Base-by-base conservation (phyloP, 2,329 filamentous ascomycete genomes). In the Biscogniauxia marginata region DNA sequence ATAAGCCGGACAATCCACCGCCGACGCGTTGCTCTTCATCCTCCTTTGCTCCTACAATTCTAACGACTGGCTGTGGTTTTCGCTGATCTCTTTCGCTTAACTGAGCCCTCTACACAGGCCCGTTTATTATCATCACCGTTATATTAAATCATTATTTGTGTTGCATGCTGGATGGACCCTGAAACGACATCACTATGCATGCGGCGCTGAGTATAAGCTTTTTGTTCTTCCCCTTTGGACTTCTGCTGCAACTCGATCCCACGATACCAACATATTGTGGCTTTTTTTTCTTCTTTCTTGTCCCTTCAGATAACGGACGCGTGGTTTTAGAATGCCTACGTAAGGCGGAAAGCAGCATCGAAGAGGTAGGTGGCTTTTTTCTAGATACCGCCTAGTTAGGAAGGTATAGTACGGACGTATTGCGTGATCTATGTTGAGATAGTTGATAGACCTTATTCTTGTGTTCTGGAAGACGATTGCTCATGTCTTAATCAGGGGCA, bases 1-100 rank as follows among this genome's bases (percentile, higher is more conserved):
- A 61, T 46, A 58, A 39, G 46, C 52, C 56, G 60, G 62, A 54
- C 49, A 54, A 44, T 55, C 46, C 57, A 64, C 52, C 50, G 55
- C 58, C 60, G 60, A 61, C 54, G 54, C 57, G 56, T 56, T 54
- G 52, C 58, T 58, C 13, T 39, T 39, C 30, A 5, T 39, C 30
- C n/a, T 39, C 30, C n/a, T 39, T 16, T 39, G 30, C 30, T 39
- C 30, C n/a, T 39, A 39, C 30, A 39, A 11, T 9, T 39, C 13
- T 9, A 39, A 39, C 30, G 11, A 39, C 30, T 39, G 30, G 30
- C 30, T 39, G 30, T 6, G 11, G 13, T 39, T 39, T 39, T 39
- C 30, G 30, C 11, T 39, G 30, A 39, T 39, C 30, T 39, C 13
- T 8, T n/a, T 39, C 30, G 30, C 30, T 39, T 39, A 39, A 16